These are phyloP conservation scores for Cryptococcus hybrid DNA, from an alignment of 1,284 basidiomycete genomes.

Conservation along the genomic window DNA sequence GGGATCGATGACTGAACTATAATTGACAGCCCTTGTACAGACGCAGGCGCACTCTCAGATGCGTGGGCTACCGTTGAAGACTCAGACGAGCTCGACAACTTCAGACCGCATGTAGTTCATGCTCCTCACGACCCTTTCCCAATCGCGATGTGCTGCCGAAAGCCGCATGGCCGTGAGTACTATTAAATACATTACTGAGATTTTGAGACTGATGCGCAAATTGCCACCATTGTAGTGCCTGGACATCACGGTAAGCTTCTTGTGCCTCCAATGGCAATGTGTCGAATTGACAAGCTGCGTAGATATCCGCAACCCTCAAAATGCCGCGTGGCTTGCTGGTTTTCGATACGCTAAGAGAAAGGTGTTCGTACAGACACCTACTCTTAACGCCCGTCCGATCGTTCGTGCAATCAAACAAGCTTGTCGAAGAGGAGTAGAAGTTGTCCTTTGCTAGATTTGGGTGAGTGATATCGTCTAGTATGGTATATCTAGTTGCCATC, in stretches of 20 bases:
- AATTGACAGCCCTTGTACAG: conserved; percentile 9
- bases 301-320: conserved; percentile 65
- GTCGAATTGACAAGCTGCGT: conserved; percentile 6
- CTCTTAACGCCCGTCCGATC: conserved; percentile 69
- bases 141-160: conserved; percentile 69
- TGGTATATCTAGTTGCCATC: not conserved
- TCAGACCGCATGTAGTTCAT: conserved; percentile 60
- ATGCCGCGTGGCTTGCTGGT: conserved; percentile 71
- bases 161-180: conserved; percentile 60
- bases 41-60: conserved; percentile 53
- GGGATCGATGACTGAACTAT: not conserved
- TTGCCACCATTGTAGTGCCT: conserved; percentile 23
- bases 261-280: too few relatives aligned
- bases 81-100: conserved; percentile 53
- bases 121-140: conserved; percentile 63
- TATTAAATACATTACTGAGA: not conserved
- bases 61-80: conserved; percentile 54
- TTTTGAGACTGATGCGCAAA: not conserved
- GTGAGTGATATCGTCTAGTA: conserved; percentile 9
- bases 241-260: conserved; percentile 42
- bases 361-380: conserved; percentile 77
- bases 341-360: conserved; percentile 64
- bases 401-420: conserved; percentile 65
- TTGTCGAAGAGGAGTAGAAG: conserved; percentile 65
- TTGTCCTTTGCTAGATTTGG: conserved; percentile 64